These are phyloP conservation scores for Calocera cornea DNA, from an alignment of 768 basidiomycete genomes.

Conservation along the genomic window DNA sequence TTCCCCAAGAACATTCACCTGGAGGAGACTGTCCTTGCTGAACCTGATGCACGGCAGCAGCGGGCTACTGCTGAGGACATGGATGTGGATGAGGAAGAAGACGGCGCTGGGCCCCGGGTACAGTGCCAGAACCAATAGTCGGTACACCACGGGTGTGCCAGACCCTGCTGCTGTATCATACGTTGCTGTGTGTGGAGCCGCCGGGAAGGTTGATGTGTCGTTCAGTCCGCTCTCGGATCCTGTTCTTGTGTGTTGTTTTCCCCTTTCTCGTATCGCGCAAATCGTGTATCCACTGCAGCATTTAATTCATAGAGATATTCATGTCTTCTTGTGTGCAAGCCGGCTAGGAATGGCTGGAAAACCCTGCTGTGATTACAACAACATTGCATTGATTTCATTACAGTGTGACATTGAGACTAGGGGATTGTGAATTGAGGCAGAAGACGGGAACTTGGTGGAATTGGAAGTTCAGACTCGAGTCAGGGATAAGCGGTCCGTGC, in stretches of 20 bases:
- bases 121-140: constrained; percentile 84
- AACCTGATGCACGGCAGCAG: constrained; percentile 55
- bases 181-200: not conserved
- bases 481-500: not conserved
- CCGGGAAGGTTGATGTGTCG: not conserved
- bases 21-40: constrained; percentile 76
- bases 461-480: not conserved
- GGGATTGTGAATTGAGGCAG: not conserved
- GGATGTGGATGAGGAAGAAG: constrained; percentile 68
- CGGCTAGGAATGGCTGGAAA: not conserved
- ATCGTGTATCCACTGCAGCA: constrained; percentile 5
- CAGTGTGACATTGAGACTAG: not conserved
- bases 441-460: not conserved
- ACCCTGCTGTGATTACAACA: not conserved
- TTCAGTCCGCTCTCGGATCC: constrained; percentile 11
- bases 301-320: constrained; percentile 1
- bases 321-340: not conserved
- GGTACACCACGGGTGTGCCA: not conserved
- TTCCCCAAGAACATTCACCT: constrained; percentile 52
- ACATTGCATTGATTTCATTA: not conserved
- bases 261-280: not conserved
- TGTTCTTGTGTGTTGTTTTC: constrained; percentile 11
- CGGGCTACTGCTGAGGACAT: constrained; percentile 58
- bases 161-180: not conserved
- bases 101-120: constrained; percentile 63